Percentiles rank a stretch among this genome's conserved stretches.
Evolutionary conservation across 305 asterid genomes (phyloP).

Genomic region (Fraxinus albicans): DNA sequence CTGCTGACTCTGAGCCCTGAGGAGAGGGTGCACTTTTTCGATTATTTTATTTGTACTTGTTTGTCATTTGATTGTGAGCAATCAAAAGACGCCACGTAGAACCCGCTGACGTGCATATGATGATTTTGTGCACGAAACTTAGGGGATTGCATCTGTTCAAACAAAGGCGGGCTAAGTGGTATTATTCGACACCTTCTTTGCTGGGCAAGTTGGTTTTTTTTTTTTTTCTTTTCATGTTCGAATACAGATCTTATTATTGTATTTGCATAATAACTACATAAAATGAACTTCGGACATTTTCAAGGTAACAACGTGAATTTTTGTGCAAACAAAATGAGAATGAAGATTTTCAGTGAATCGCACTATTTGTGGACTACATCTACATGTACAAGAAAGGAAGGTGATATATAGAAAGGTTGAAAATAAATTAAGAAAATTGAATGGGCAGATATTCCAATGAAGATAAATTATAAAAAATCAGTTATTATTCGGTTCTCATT

Average conservation of each 20-base stretch:
- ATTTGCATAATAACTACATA: neutral
- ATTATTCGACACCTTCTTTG: neutral
- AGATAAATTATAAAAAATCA: too few relatives aligned
- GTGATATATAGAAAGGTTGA: neutral
- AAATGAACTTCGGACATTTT: too few relatives aligned
- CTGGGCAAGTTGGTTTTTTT: neutral
- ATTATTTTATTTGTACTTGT: neutral
- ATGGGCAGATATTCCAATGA: neutral
- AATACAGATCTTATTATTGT: too few relatives aligned
- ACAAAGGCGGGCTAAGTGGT: neutral
- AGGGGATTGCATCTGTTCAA: neutral
- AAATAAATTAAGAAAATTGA: too few relatives aligned
- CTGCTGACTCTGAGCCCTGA: neutral
- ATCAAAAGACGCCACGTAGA: neutral
- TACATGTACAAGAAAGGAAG: neutral
- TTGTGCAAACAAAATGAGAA: neutral
- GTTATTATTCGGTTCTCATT: too few relatives aligned
- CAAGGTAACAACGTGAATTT: too few relatives aligned
- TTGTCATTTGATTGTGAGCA: neutral
- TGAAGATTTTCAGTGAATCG: neutral
- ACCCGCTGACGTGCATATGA: neutral
- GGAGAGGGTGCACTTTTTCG: neutral
- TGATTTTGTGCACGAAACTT: neutral
- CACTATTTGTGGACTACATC: neutral
- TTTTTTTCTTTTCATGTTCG: neutral